phyloP scores from a whole-genome alignment of 1,284 basidiomycete species.

The Irpex rosettiformis region DNA sequence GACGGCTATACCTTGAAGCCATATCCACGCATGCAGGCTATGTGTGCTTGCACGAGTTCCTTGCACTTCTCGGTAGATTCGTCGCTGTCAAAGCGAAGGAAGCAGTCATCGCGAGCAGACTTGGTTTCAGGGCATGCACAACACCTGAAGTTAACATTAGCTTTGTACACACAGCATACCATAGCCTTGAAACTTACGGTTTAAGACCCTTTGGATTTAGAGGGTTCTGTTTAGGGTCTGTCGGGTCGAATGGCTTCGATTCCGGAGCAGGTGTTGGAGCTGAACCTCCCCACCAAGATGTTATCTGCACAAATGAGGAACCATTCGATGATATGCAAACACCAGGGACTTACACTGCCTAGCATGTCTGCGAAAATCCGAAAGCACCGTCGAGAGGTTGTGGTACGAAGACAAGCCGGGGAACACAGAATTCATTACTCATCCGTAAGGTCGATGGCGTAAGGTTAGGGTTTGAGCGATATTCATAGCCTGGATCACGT shows the following conservation, averaged over 20 bases:
- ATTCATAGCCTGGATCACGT: slow-evolving; percentile 11
- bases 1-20: slow-evolving; percentile 74
- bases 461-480: slow-evolving; percentile 7
- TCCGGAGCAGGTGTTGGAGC: slow-evolving; percentile 26
- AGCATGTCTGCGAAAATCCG: slow-evolving; percentile 6
- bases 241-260: slow-evolving; percentile 53
- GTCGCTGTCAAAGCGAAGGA: slow-evolving; percentile 68
- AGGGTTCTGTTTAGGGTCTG: slow-evolving; percentile 72
- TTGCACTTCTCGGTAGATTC: slow-evolving; percentile 18
- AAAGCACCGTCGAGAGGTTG: neutral
- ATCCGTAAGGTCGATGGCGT: neutral
- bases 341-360: slow-evolving; percentile 10
- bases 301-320: slow-evolving; percentile 28
- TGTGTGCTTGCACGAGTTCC: slow-evolving; percentile 18
- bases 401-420: neutral
- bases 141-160: slow-evolving; percentile 52
- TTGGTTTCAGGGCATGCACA: slow-evolving; percentile 97
- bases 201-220: slow-evolving; percentile 90
- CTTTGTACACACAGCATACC: neutral
- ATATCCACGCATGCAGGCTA: slow-evolving; percentile 68
- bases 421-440: neutral
- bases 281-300: slow-evolving; percentile 40
- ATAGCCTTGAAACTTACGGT: slow-evolving; percentile 59
- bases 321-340: neutral
- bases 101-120: slow-evolving; percentile 88